Conservation (phyloP, 2,329 filamentous ascomycete species). For the Parafenestella ontariensis region DNA sequence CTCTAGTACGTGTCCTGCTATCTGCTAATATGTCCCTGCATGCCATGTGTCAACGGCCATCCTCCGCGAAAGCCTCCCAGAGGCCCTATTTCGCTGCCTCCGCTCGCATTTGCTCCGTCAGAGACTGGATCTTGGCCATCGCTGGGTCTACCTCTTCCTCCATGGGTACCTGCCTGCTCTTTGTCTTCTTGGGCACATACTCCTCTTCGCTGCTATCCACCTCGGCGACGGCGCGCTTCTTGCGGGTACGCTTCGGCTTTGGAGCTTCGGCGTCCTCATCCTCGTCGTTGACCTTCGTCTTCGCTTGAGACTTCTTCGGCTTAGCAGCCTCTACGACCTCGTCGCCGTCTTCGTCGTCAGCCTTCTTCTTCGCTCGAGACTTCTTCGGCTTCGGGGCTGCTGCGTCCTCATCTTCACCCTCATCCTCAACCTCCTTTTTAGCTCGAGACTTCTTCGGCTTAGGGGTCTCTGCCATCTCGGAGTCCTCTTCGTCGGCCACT, state of each 20-base stretch:
- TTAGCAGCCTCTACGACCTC: neutral
- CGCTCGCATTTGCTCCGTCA: neutral
- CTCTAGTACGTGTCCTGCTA: neutral
- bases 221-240: conserved; percentile 14
- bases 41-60: neutral
- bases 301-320: neutral
- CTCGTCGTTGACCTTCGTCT: neutral
- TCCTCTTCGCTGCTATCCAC: conserved; percentile 7
- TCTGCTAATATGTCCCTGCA: neutral
- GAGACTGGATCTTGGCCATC: conserved; percentile 1
- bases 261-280: neutral
- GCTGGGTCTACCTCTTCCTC: neutral
- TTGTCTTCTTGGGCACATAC: conserved; percentile 22
- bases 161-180: neutral
- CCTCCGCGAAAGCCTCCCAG: neutral
- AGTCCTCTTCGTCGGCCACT: conserved; percentile 9
- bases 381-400: conserved; percentile 7
- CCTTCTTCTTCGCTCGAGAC: conserved; percentile 22
- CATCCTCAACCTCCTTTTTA: conserved; percentile 24
- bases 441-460: conserved; percentile 8
- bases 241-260: conserved; percentile 12
- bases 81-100: conserved; percentile 1
- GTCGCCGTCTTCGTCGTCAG: neutral
- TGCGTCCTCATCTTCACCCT: neutral
- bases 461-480: neutral